These are phyloP conservation scores for Colletotrichum tanaceti DNA, from an alignment of 2,329 filamentous ascomycete genomes.

Conservation along the genomic window DNA sequence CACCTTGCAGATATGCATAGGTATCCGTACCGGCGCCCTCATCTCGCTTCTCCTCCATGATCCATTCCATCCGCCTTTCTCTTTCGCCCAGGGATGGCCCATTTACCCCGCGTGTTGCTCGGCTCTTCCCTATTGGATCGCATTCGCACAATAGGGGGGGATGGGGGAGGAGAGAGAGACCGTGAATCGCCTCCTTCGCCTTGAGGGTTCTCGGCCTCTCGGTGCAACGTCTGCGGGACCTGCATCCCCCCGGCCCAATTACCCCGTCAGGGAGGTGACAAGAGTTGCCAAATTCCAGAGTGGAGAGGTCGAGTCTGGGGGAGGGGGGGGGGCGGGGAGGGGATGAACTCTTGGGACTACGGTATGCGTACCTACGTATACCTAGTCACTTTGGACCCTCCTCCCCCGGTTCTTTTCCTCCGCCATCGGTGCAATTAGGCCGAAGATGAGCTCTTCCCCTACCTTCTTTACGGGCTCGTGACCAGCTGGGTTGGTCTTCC, in stretches of 20 bases:
- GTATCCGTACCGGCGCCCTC: slow-evolving; percentile 17
- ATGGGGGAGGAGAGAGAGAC: too few relatives aligned
- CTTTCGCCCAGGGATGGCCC: not conserved
- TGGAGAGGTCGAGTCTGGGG: too few relatives aligned
- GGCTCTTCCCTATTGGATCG: slow-evolving; percentile 34
- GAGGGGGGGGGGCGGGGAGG: too few relatives aligned
- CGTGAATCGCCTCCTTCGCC: too few relatives aligned
- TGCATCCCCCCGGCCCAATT: slow-evolving; percentile 35
- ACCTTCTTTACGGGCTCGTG: too few relatives aligned
- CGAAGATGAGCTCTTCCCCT: slow-evolving; percentile 13
- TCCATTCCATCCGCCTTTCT: too few relatives aligned
- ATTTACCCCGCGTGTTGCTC: slow-evolving; percentile 30
- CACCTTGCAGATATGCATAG: slow-evolving; percentile 20
- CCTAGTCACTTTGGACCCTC: slow-evolving; percentile 6
- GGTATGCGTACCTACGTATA: too few relatives aligned
- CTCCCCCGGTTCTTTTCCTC: slow-evolving; percentile 24
- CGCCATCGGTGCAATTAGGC: slow-evolving; percentile 33
- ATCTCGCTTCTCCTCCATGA: slow-evolving; percentile 22
- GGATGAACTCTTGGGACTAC: not conserved
- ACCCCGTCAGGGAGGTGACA: slow-evolving; percentile 32
- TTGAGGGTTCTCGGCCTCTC: slow-evolving; percentile 7
- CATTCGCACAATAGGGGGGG: too few relatives aligned
- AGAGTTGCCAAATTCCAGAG: too few relatives aligned
- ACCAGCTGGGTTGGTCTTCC: too few relatives aligned
- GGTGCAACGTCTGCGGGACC: slow-evolving; percentile 33